Base-by-base conservation (phyloP, 768 basidiomycete species). In the Hirschioporus abietinus region DNA sequence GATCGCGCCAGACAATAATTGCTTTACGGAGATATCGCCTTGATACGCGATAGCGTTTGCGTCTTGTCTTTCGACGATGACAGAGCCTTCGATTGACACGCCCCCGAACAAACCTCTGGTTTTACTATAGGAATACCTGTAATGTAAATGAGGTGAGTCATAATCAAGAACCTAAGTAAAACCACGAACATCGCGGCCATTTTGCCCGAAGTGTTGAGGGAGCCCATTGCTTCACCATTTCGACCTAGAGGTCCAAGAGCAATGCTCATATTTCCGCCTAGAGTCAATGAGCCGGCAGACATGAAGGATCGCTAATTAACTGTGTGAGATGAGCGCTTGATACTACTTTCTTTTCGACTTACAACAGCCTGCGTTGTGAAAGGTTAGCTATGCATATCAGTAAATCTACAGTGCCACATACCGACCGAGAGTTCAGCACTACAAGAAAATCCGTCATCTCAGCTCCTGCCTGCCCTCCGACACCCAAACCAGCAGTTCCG, bases 51-150 rank as follows among this genome's bases (percentile, higher is more conserved):
- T 82, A 1, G 86, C 80, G 73, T 97, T 98, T 9, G 95, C 93
- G 75, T 99, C 96, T 73, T 95, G 91, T 52, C 96, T 86, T 76
- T 97, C 96, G 18, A 97, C 84, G 67, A 99, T 95, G 63, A 97
- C 88, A 0, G 91, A 92, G 15, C 95, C 95, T 79, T 93, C 91
- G 12, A 93, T 75, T 20, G 92, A 94, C 12, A 97, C 82, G 6
- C 96, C 96, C 34, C 96, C 96, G 68, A 97, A 98, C 2, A 98
- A 84, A 24, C 96, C 96, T 65, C 92, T 87, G 0, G 95, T 95
- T 76, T 96, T 96, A 8, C 90, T 91, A 73, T 95, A 95, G 73
- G 89, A 92, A 76, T 94, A 93, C 89, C 90, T 92, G 72, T 66
- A 35, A 52, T 59, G 68, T 25, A 62, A 63, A 65, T 64, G 23